Evolutionary conservation across 1,284 basidiomycete species (phyloP).

Genomic region (Golubevia pallescens): DNA sequence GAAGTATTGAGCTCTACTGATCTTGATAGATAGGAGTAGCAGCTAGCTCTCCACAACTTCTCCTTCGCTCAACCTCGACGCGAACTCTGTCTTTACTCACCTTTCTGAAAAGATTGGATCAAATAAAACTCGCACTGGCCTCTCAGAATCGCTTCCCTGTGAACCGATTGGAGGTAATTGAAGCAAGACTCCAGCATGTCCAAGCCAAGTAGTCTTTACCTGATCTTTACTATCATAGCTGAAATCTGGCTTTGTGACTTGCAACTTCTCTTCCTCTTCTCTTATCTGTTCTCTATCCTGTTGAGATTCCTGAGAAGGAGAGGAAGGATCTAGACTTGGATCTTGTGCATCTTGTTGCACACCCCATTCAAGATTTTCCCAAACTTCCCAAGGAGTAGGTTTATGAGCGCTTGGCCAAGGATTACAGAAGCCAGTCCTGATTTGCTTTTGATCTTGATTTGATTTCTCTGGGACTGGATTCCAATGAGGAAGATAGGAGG

Average conservation of each 20-base stretch:
- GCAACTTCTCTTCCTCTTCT: slow-evolving; percentile 19
- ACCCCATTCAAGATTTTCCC: slow-evolving; percentile 47
- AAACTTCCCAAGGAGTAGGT: slow-evolving; percentile 32
- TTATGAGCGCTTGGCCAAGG: slow-evolving; percentile 54
- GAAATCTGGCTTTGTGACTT: slow-evolving; percentile 24
- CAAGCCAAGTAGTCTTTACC: slow-evolving; percentile 43
- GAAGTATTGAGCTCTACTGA: no score
- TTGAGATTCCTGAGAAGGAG: slow-evolving; percentile 3
- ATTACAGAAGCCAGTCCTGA: slow-evolving; percentile 43
- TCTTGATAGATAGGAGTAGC: no score
- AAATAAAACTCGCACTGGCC: slow-evolving; percentile 39
- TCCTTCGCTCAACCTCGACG: no score
- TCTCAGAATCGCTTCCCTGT: not conserved
- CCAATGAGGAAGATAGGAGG: slow-evolving; percentile 8
- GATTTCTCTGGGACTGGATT: slow-evolving; percentile 7
- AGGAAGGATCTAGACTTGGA: slow-evolving; percentile 13
- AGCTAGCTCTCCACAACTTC: no score
- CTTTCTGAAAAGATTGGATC: slow-evolving; percentile 60
- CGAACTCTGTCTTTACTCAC: slow-evolving; percentile 11
- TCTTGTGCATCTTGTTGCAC: slow-evolving; percentile 24
- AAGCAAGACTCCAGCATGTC: slow-evolving; percentile 51
- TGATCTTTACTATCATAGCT: slow-evolving; percentile 17
- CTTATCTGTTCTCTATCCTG: slow-evolving; percentile 7
- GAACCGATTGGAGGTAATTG: slow-evolving; percentile 24
- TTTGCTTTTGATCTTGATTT: not conserved